A percentile compares a stretch with the other conserved stretches of the same genome.
Evolutionary conservation across 768 basidiomycete species (phyloP).

Genomic region (Mycena chlorophos): DNA sequence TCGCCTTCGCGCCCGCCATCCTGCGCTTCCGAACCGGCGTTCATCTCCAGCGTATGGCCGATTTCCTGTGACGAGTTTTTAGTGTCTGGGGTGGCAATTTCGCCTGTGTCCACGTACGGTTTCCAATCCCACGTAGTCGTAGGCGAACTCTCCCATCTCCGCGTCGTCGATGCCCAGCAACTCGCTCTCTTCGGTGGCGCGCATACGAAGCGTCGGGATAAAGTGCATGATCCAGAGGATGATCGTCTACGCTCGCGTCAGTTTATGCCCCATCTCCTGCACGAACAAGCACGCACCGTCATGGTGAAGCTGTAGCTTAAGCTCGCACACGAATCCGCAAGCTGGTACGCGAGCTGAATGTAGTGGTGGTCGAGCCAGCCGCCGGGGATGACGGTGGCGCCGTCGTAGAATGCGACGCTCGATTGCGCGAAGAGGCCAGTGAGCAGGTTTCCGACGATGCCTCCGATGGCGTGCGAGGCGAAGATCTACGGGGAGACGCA

Average conservation of each 20-base stretch:
- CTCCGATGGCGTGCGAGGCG: constrained; percentile 79
- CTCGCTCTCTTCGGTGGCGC: constrained; percentile 63
- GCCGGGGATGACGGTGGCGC: constrained; percentile 60
- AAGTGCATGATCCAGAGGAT: constrained; percentile 88
- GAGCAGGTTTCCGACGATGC: constrained; percentile 77
- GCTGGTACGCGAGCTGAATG: constrained; percentile 81
- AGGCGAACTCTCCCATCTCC: constrained; percentile 88
- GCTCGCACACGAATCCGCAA: constrained; percentile 71
- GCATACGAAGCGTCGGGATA: constrained; percentile 78
- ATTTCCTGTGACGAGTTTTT: too few relatives aligned
- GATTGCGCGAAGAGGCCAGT: constrained; percentile 88
- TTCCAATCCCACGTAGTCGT: constrained; percentile 85
- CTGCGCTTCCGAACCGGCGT: constrained; percentile 15
- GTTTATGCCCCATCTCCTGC: too few relatives aligned
- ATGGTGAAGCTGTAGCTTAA: constrained; percentile 72
- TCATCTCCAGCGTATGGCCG: constrained; percentile 35
- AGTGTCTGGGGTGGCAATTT: too few relatives aligned
- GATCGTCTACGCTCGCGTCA: constrained; percentile 50
- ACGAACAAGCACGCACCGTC: constrained; percentile 53
- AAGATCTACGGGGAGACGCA: constrained; percentile 63
- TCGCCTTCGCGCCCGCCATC: constrained; percentile 19
- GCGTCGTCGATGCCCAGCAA: constrained; percentile 86
- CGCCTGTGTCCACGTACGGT: too few relatives aligned
- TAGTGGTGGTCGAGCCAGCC: constrained; percentile 88
- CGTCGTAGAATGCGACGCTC: constrained; percentile 77